Percentiles rank a stretch among this genome's conserved stretches.
Evolutionary conservation across 148 eudicot species (phyloP).

Genomic region (Beta vulgaris): DNA sequence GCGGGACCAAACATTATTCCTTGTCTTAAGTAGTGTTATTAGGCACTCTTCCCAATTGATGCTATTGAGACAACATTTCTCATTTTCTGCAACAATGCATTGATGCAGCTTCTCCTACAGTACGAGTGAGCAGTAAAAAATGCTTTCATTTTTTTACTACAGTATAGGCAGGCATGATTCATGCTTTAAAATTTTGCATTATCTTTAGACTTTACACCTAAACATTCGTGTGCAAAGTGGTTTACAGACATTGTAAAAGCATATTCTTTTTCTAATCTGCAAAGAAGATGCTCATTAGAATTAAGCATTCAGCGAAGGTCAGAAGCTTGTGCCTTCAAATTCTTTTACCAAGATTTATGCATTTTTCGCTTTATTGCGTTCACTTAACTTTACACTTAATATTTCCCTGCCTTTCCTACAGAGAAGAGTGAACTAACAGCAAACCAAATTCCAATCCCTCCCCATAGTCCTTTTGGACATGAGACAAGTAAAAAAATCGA

Average conservation of each 20-base stretch:
- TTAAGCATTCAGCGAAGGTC: neutral
- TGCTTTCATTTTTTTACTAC: neutral
- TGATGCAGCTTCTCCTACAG: neutral
- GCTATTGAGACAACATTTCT: neutral
- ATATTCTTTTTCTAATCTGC: neutral
- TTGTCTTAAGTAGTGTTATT: neutral
- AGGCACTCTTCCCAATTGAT: neutral
- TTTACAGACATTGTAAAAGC: slow-evolving; percentile 7
- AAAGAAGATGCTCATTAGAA: slow-evolving; percentile 13
- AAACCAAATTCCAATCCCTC: slow-evolving; percentile 33
- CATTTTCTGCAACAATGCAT: neutral
- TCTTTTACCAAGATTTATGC: slow-evolving; percentile 13
- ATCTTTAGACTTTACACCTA: slow-evolving; percentile 25
- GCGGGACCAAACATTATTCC: neutral
- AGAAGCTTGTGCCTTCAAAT: slow-evolving; percentile 2
- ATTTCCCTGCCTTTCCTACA: slow-evolving; percentile 17
- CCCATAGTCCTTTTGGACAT: slow-evolving; percentile 10
- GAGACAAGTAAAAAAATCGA: slow-evolving; percentile 7
- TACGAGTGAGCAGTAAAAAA: too few species aligned
- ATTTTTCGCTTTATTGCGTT: slow-evolving; percentile 16
- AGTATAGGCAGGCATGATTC: slow-evolving; percentile 10
- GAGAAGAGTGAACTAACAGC: slow-evolving; percentile 30
- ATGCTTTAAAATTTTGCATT: neutral
- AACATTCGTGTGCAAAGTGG: slow-evolving; percentile 8
- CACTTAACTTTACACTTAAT: slow-evolving; percentile 16